These are phyloP conservation scores for Hypsizygus marmoreus DNA, from an alignment of 768 basidiomycete genomes.

Conservation along the genomic window DNA sequence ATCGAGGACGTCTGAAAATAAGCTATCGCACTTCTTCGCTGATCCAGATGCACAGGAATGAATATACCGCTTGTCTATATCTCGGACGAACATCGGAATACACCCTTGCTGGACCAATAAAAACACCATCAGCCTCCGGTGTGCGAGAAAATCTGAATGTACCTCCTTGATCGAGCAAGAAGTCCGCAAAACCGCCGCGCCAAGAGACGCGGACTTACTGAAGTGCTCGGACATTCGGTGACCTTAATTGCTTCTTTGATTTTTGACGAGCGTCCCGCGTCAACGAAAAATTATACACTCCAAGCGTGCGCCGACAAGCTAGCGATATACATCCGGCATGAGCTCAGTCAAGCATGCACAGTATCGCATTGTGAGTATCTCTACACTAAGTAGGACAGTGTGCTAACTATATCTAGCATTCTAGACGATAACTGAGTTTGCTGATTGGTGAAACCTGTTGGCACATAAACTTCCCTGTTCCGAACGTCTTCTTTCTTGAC, in stretches of 20 bases:
- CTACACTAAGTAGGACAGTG: too few species aligned
- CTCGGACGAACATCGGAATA: slow-evolving; percentile 29
- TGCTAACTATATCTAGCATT: neutral
- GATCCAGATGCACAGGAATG: slow-evolving; percentile 9
- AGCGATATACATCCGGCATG: slow-evolving; percentile 20
- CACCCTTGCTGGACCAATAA: slow-evolving; percentile 5
- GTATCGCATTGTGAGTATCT: too few species aligned
- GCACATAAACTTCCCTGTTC: too few species aligned
- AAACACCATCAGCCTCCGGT: neutral
- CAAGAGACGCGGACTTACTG: slow-evolving; percentile 27
- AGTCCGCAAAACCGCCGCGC: slow-evolving; percentile 15
- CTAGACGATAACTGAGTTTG: too few species aligned
- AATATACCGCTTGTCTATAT: slow-evolving; percentile 14
- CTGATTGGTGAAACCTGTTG: too few species aligned
- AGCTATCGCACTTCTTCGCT: slow-evolving; percentile 29
- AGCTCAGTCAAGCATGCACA: neutral
- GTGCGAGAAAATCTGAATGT: neutral
- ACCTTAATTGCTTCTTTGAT: slow-evolving; percentile 33
- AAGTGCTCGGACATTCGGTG: slow-evolving; percentile 14
- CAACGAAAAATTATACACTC: slow-evolving; percentile 1
- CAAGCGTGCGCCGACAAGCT: slow-evolving; percentile 10
- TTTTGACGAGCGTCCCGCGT: neutral
- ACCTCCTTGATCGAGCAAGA: slow-evolving; percentile 8
- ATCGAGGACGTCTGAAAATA: slow-evolving; percentile 33
- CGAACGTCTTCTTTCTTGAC: too few species aligned